Evolutionary conservation across 495 filamentous ascomycete species (phyloP), one percentile per base, ranked within the genome.

Genomic region (Penicillium ucsense): DNA sequence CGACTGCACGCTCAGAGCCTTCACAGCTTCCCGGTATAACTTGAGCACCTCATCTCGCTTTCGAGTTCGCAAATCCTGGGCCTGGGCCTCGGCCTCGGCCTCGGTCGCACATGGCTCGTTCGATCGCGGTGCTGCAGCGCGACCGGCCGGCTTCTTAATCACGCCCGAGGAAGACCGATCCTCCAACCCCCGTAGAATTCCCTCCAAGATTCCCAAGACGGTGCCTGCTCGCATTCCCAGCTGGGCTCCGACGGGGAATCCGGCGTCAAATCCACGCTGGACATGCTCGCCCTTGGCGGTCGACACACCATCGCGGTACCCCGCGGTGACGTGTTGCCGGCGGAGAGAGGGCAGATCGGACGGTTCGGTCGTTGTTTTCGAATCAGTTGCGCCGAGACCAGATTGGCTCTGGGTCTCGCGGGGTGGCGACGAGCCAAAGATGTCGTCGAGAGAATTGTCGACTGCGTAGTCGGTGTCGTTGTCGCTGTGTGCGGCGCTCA

Each of bases 251-350:
- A 95, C 71, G 2, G 73, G 62, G 50, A 85, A 97, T 0, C 89
- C 90, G 46, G 89, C 84, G 61, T 97, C 92, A 59, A 97, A 96
- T 5, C 92, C 91, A 11, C 65, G 62, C 59, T 97, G 91, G 8
- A 94, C 75, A 50, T 76, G 77, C 41, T 72, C 53, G 9, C 72
- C 67, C 63, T 95, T 96, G 12, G 83, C 84, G 3, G 60, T 56
- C 3, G 84, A 71, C 50, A 96, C 80, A 48, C 92, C 91, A 50
- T 91, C 87, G 48, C 91, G 83, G 67, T 96, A 97, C 42, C 92
- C 91, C n/a, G 84, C 80, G 6, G 82, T 95, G 33, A 78, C 74
- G 64, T 96, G 90, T 49, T 80, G 80, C 37, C 76, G 70, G 49
- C 80, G 80, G 9, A 94, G 77, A 43, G 82, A 78, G n/a, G 85